Conservation (phyloP, 352 stramenopile genomes). For the Phytophthora constricta region DNA sequence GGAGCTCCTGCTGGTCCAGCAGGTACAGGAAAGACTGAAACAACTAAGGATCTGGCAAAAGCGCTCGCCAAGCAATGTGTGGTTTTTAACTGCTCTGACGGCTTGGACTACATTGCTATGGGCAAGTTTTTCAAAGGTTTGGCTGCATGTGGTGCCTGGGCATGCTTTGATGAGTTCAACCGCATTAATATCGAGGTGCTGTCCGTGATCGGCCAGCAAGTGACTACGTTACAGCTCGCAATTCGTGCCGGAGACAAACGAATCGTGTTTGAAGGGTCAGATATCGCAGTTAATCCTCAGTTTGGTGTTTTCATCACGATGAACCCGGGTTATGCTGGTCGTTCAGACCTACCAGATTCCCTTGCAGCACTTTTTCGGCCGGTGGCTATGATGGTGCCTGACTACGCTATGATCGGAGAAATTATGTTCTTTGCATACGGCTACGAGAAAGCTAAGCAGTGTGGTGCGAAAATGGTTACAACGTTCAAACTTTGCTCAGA, state of each 20-base stretch:
- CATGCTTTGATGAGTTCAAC: constrained; percentile 97
- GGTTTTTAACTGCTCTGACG: constrained; percentile 96
- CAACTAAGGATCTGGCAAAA: constrained; percentile 94
- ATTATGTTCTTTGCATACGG: constrained; percentile 97
- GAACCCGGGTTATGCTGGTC: constrained; percentile 95
- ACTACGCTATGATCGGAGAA: constrained; percentile 96
- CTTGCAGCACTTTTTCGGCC: constrained; percentile 94
- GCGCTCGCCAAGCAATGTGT: constrained; percentile 95
- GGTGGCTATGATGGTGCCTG: constrained; percentile 97
- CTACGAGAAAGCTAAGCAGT: constrained; percentile 93
- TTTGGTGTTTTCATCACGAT: constrained; percentile 97
- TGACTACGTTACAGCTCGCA: constrained; percentile 88
- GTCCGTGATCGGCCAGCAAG: constrained; percentile 86
- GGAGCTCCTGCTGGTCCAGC: constrained; percentile 92
- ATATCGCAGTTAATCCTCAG: constrained; percentile 93
- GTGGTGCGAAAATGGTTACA: constrained; percentile 95
- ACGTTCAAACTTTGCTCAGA: constrained; percentile 96
- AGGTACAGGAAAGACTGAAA: constrained; percentile 95
- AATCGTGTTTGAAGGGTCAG: constrained; percentile 94
- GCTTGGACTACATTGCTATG: constrained; percentile 96
- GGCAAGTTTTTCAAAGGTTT: constrained; percentile 94
- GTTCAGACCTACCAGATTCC: constrained; percentile 95
- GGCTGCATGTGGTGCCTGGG: constrained; percentile 93
- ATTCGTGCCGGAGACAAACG: constrained; percentile 88
- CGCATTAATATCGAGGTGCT: constrained; percentile 95